Conservation (phyloP, 768 basidiomycete genomes). For the Tulasnella sp. region DNA sequence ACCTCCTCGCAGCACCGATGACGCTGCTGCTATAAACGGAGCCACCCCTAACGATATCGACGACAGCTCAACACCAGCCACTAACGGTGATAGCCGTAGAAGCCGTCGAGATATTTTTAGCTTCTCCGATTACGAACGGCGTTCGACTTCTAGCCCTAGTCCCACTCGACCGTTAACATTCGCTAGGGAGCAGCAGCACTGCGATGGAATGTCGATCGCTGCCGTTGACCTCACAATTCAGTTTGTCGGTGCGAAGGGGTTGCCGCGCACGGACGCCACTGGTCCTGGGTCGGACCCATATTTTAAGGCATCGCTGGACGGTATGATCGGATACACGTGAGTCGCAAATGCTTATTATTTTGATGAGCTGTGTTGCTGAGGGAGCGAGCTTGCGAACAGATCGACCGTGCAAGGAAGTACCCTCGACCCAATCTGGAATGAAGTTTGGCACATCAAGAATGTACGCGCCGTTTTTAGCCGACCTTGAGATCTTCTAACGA, state of each 20-base stretch:
- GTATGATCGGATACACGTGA: conserved; percentile 65
- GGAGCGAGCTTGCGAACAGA: conserved; percentile 45
- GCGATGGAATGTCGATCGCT: neutral
- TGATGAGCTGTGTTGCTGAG: neutral
- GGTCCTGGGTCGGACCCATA: conserved; percentile 65
- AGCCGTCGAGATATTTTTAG: conserved; percentile 1
- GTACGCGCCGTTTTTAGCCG: conserved; percentile 39
- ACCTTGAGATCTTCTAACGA: neutral
- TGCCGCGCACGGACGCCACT: conserved; percentile 73
- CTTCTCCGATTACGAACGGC: neutral
- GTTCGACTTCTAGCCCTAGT: neutral
- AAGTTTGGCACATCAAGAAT: conserved; percentile 71
- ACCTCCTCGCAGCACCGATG: conserved; percentile 3
- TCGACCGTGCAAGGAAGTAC: conserved; percentile 66
- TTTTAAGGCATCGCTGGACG: conserved; percentile 69
- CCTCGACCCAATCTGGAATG: conserved; percentile 73
- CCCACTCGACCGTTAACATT: neutral
- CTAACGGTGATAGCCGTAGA: neutral
- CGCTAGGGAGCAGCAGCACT: neutral
- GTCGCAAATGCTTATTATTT: conserved; percentile 40
- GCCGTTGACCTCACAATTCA: conserved; percentile 41
- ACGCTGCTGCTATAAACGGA: conserved; percentile 3
- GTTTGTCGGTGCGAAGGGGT: conserved; percentile 71
- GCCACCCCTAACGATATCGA: conserved; percentile 13
- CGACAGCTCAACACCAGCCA: neutral